Conservation (phyloP, 129 eudicot species). For the Flaveria sonorensis region DNA sequence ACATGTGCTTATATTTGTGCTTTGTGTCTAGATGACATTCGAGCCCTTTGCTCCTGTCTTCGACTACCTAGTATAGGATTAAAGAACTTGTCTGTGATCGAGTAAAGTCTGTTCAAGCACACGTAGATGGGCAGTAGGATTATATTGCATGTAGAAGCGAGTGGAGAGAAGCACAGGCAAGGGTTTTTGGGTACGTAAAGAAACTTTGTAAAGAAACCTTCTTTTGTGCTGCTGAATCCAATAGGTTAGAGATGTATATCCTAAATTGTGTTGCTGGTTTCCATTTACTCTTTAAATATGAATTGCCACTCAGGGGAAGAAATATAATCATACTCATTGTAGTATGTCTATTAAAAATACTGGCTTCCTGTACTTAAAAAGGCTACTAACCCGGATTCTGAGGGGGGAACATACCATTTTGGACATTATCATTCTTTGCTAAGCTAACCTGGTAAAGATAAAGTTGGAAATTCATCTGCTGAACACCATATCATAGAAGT, state of each 20-base stretch:
- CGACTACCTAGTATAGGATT: neutral
- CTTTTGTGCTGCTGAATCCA: constrained; percentile 11
- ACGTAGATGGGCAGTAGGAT: constrained; percentile 1
- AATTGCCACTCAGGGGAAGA: neutral
- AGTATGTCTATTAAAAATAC: neutral
- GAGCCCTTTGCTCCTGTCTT: neutral
- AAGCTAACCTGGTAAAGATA: neutral
- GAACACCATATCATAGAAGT: neutral
- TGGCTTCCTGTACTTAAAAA: neutral
- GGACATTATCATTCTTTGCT: neutral
- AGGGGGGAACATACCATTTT: neutral
- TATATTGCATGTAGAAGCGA: constrained; percentile 8
- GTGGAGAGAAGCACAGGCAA: neutral
- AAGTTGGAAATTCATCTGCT: neutral
- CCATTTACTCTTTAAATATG: neutral
- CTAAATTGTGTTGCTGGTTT: constrained; percentile 11
- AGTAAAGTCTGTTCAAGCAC: constrained; percentile 13
- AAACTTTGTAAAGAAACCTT: neutral
- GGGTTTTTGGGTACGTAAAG: neutral
- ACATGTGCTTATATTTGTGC: neutral
- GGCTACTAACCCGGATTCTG: neutral
- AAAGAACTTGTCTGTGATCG: neutral
- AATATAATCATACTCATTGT: neutral
- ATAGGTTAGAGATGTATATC: neutral
- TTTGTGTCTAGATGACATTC: neutral